phyloP scores from a whole-genome alignment of 164 flowering plant genomes.

The Liriodendron chinense region DNA sequence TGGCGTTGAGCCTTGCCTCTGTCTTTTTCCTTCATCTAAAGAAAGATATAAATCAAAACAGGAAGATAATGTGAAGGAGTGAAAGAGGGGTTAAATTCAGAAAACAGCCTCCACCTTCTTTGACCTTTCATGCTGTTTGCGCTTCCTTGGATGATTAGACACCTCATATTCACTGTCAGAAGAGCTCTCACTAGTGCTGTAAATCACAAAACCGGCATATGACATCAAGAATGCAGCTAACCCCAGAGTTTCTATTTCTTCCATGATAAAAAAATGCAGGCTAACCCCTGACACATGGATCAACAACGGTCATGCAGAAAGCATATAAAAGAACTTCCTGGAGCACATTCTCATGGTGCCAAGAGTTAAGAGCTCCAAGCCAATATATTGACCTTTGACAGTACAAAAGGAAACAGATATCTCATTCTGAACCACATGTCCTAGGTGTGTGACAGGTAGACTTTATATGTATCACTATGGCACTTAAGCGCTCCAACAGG shows the following conservation, averaged over 20 bases:
- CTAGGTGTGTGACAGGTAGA: too few species aligned
- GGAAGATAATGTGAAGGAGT: neutral
- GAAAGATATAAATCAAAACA: slow-evolving; percentile 7
- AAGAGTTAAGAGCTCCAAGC: neutral
- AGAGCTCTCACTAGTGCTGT: slow-evolving; percentile 40
- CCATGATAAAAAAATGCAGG: neutral
- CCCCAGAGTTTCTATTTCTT: neutral
- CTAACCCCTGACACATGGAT: neutral
- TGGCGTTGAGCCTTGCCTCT: slow-evolving; percentile 58
- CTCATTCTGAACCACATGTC: too few species aligned
- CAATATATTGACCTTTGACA: neutral
- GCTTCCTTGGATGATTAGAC: slow-evolving; percentile 49
- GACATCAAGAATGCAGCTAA: neutral
- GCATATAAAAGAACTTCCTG: neutral
- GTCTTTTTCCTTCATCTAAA: slow-evolving; percentile 63
- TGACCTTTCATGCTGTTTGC: slow-evolving; percentile 38
- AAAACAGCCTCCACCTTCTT: slow-evolving; percentile 50
- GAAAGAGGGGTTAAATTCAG: neutral
- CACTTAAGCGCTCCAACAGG: too few species aligned
- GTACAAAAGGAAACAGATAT: neutral
- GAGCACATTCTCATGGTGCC: neutral
- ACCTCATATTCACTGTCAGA: slow-evolving; percentile 61
- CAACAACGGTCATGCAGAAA: neutral
- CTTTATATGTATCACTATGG: too few species aligned
- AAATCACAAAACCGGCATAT: neutral